phyloP scores from a whole-genome alignment of 768 basidiomycete species.

The Lactifluus volemus region DNA sequence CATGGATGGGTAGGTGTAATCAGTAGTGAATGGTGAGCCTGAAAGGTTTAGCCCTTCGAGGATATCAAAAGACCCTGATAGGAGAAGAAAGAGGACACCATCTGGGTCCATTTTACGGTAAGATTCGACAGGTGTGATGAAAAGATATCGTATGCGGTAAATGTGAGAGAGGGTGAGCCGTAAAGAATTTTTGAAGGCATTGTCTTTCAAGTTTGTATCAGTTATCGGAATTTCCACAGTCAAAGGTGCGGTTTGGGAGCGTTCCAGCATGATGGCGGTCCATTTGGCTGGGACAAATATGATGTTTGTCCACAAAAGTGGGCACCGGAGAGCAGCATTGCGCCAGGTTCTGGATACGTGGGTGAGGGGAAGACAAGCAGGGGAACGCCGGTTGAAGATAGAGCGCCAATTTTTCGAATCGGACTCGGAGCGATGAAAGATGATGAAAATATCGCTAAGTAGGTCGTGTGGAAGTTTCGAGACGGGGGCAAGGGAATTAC shows the following conservation, averaged over 20 bases:
- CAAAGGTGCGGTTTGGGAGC: slow-evolving; percentile 9
- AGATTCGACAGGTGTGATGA: slow-evolving; percentile 5
- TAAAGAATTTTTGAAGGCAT: background rate
- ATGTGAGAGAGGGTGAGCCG: slow-evolving; percentile 13
- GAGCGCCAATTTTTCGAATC: too few species aligned
- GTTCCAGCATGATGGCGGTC: slow-evolving; percentile 13
- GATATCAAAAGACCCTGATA: background rate
- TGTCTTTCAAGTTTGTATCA: background rate
- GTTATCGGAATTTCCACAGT: background rate
- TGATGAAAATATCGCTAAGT: slow-evolving; percentile 15
- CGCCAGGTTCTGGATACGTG: slow-evolving; percentile 19
- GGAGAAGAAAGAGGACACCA: background rate
- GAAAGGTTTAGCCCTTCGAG: slow-evolving; percentile 4
- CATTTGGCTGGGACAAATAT: slow-evolving; percentile 11
- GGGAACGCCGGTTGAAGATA: background rate
- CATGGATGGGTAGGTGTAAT: background rate
- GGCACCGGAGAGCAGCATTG: slow-evolving; percentile 11
- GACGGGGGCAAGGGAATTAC: slow-evolving; percentile 10
- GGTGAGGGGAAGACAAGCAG: slow-evolving; percentile 6
- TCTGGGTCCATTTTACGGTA: background rate
- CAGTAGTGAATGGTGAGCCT: background rate
- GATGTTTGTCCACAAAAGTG: slow-evolving; percentile 17
- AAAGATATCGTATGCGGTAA: too few species aligned
- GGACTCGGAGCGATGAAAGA: background rate
- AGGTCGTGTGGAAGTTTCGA: slow-evolving; percentile 13